Evolutionary conservation across 352 stramenopile genomes (phyloP).

Genomic region (Globisporangium megalacanthum): DNA sequence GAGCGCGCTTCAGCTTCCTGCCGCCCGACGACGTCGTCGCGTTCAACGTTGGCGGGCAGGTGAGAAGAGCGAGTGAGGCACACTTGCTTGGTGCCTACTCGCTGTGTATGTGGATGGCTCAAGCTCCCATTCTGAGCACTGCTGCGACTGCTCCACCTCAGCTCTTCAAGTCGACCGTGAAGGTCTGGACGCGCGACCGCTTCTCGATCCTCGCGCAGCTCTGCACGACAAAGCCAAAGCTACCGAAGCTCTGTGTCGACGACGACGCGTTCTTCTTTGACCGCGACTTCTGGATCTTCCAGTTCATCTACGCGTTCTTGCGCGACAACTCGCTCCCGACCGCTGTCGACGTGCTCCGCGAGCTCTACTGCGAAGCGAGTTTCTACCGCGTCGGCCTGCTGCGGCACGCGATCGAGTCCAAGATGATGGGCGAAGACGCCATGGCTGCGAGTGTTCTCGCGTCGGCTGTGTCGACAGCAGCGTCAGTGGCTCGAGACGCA

Average conservation of each 20-base stretch:
- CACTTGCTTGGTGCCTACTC: too few relatives aligned
- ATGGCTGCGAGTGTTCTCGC: conserved; percentile 25
- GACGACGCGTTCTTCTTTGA: conserved; percentile 71
- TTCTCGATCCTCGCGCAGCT: conserved; percentile 82
- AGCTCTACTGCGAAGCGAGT: conserved; percentile 72
- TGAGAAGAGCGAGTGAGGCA: conserved; percentile 2
- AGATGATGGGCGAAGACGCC: conserved; percentile 58
- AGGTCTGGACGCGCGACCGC: conserved; percentile 65
- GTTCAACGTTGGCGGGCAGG: conserved; percentile 71
- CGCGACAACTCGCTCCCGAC: conserved; percentile 58
- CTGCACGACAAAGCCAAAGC: conserved; percentile 57
- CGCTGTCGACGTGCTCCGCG: conserved; percentile 48
- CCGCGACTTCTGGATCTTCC: conserved; percentile 67
- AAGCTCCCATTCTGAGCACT: not conserved
- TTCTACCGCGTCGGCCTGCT: conserved; percentile 74
- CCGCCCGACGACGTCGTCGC: conserved; percentile 37
- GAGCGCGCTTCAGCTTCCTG: conserved; percentile 54
- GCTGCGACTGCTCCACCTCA: conserved; percentile 7
- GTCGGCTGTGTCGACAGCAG: conserved; percentile 1
- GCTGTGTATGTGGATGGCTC: not conserved
- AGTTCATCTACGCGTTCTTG: conserved; percentile 65
- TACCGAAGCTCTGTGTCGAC: conserved; percentile 38
- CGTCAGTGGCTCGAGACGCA: conserved; percentile 2
- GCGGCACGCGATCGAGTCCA: conserved; percentile 69
- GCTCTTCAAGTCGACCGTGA: conserved; percentile 70